phyloP scores from a whole-genome alignment of 208 protist species.

The Trypanosoma congolense region DNA sequence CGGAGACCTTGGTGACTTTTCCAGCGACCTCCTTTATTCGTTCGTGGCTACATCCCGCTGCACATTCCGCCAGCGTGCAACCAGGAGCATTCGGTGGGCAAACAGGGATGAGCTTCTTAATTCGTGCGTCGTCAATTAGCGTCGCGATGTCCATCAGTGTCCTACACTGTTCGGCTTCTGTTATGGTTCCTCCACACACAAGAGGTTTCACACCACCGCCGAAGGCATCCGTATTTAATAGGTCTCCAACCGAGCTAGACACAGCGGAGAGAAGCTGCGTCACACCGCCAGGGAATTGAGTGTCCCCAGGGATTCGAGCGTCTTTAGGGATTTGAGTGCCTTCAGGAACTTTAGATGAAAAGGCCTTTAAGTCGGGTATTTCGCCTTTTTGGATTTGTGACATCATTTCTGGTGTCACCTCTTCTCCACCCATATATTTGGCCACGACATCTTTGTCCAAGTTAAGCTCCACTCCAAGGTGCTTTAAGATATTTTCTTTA shows the following conservation, averaged over 20 bases:
- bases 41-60: constrained; percentile 11
- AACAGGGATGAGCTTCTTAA: neutral
- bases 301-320: no score
- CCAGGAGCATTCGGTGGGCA: constrained; percentile 3
- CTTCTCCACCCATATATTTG: no score
- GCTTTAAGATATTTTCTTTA: no score
- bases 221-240: no score
- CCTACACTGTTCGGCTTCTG: constrained; percentile 25
- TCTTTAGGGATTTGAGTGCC: no score
- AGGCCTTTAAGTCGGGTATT: no score
- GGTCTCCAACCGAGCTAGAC: no score
- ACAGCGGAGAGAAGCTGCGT: no score
- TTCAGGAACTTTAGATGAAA: no score
- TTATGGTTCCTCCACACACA: constrained; percentile 7
- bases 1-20: constrained; percentile 34
- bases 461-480: neutral
- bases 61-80: constrained; percentile 15
- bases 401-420: no score
- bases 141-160: constrained; percentile 10
- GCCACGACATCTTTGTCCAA: neutral
- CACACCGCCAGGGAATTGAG: no score
- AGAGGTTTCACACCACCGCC: constrained; percentile 13
- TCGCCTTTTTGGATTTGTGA: no score
- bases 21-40: constrained; percentile 22
- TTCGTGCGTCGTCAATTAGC: neutral